Base-by-base conservation (phyloP, 2,329 filamentous ascomycete genomes). In the Raffaelea ambrosiae region DNA sequence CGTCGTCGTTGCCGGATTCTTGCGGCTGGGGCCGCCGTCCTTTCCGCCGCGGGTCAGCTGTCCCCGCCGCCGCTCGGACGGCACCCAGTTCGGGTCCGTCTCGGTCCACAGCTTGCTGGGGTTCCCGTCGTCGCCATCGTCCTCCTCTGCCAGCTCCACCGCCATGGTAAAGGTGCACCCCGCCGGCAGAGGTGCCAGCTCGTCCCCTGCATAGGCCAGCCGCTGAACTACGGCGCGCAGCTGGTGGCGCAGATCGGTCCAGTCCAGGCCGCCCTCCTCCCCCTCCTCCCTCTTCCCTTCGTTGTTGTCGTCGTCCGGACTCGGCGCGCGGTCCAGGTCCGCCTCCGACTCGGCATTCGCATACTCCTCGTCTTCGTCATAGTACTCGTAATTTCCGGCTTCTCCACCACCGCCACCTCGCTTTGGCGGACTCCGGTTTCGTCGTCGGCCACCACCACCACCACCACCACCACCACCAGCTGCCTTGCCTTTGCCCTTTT, bases 141-240 rank as follows among this genome's bases (percentile, higher is more conserved):
- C 36, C 38, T 81, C 72, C 20, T 84, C 77, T 36, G 76, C 77
- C 53, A 90, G 61, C 63, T 91, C 86, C 38, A 91, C 74, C 0
- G 82, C 83, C n/a, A 91, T 63, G 0, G 84, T 87, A 62, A 86
- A 91, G 0, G 83, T 85, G 61, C 84, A 88, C 2, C 76, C 75
- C 2, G 71, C 64, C 0, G 85, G 84, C 20, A 89, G 60, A 0
- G 72, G 63, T 0, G 63, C 66, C 52, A 88, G 69, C 48, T 68
- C 72, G 51, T 80, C 73, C 9, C 73, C 78, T 3, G 77, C 73
- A 50, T 79, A 75, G 0, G 79, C 74, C 14, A 91, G 66, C 42
- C 77, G 75, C 47, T 76, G 68, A 55, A 91, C 67, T 0, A 80
- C 80, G 2, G 77, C 86, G 22, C 86, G 74, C 41, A 91, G 72